Base-by-base conservation (phyloP, 1,139 yeast species). In the Saccharomyces hybrid region DNA sequence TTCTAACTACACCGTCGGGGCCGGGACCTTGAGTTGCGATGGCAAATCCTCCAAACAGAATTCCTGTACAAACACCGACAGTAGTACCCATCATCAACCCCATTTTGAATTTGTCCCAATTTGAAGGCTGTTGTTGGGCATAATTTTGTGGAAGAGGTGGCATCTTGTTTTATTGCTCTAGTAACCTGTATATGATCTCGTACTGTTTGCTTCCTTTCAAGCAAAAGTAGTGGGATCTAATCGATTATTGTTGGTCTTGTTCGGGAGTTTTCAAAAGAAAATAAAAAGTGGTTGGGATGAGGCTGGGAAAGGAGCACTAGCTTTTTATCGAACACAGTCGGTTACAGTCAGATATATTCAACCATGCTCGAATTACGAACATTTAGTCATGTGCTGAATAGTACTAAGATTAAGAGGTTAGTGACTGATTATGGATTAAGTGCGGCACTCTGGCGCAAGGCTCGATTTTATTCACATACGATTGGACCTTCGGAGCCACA, bases 71-170 rank as follows among this genome's bases (percentile, higher is more conserved):
- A 19, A 91, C 95, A 57, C 99, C 99, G 32, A 90, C 97, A 27
- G 96, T 85, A 50, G 93, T 80, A 55, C 99, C 99, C 98, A 93
- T 95, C 75, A 91, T 76, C 60, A 91, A 86, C 55, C 99, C 99
- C 98, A 93, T 95, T 75, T 93, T 93, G 80, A 93, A 88, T 75
- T 91, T 93, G 59, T 93, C 97, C 75, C 90, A 90, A 73, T 86
- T 84, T 51, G 97, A 86, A 56, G 95, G 96, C 69, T 86, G 89
- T 63, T 86, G 93, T 59, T 79, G 84, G 51, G 77, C 82, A 67
- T 81, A 83, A 68, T 83, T 79, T 73, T 84, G 89, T 72, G 82
- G 91, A 62, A 84, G 88, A 73, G 96, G 96, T 62, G 96, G 95
- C 95, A 87, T 87, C 51, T 55, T 62, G 2, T 25, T 3, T 16